Conservation (phyloP, 345 rosid genomes). For the Linum tenue region DNA sequence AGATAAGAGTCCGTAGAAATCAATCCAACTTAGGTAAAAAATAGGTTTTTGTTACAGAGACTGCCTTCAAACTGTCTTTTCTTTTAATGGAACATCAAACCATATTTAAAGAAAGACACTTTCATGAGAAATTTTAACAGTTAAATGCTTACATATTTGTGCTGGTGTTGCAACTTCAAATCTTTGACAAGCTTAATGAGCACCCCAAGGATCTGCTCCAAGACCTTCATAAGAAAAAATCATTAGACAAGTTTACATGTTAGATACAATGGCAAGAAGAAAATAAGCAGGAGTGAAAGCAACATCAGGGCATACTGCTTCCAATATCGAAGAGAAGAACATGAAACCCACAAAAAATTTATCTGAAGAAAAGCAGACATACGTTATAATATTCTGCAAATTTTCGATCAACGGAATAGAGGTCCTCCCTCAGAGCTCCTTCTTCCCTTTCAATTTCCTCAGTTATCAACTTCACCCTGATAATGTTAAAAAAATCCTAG, state of each 20-base stretch:
- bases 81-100: neutral
- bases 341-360: neutral
- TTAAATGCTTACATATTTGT: slow-evolving; percentile 59
- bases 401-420: slow-evolving; percentile 86
- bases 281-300: neutral
- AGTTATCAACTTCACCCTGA: slow-evolving; percentile 84
- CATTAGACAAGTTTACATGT: slow-evolving; percentile 6
- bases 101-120: neutral
- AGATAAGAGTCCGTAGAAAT: slow-evolving; percentile 4
- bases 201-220: slow-evolving; percentile 92
- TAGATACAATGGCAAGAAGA: neutral
- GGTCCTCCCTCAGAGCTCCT: slow-evolving; percentile 81
- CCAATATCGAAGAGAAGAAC: slow-evolving; percentile 1
- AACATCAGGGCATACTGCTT: neutral
- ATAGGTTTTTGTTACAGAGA: too few relatives aligned
- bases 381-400: slow-evolving; percentile 91
- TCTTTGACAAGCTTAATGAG: slow-evolving; percentile 97
- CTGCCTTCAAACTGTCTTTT: neutral
- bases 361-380: too few relatives aligned
- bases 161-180: slow-evolving; percentile 89
- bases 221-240: slow-evolving; percentile 44
- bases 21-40: neutral
- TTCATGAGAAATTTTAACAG: neutral
- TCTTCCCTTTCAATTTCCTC: slow-evolving; percentile 97
- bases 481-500: slow-evolving; percentile 6